These are phyloP conservation scores for Shiraia bambusicola DNA, from an alignment of 2,329 filamentous ascomycete genomes.

Conservation along the genomic window DNA sequence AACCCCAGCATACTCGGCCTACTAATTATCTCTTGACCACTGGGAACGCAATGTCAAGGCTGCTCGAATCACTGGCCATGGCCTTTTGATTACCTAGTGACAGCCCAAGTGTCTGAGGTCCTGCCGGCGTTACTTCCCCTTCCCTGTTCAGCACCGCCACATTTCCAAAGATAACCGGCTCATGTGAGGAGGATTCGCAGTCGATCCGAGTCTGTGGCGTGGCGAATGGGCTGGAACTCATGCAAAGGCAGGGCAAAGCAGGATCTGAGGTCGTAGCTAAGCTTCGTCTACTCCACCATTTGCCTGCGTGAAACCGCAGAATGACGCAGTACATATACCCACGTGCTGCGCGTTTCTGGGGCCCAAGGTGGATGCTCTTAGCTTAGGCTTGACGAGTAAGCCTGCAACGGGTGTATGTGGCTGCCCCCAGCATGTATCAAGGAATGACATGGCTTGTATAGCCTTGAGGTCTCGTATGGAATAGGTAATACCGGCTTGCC, in stretches of 20 bases:
- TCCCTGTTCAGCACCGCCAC: constrained; percentile 19
- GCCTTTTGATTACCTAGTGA: constrained; percentile 8
- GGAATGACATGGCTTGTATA: constrained; percentile 8
- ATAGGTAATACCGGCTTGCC: constrained; percentile 8
- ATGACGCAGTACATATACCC: constrained; percentile 33
- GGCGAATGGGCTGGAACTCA: constrained; percentile 5
- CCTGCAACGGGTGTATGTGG: constrained; percentile 15
- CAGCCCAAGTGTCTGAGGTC: constrained; percentile 17
- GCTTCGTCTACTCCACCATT: constrained; percentile 27
- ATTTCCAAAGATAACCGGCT: constrained; percentile 9
- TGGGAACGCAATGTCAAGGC: constrained; percentile 14
- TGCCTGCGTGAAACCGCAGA: constrained; percentile 12
- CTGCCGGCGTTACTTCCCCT: constrained; percentile 8
- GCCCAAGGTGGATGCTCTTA: constrained; percentile 9
- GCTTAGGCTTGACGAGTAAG: constrained; percentile 7
- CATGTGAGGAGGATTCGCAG: constrained; percentile 10
- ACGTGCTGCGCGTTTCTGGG: constrained; percentile 18
- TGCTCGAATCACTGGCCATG: not conserved
- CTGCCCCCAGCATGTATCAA: constrained; percentile 7
- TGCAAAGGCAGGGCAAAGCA: constrained; percentile 17
- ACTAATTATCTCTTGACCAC: constrained; percentile 11
- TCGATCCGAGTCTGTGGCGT: constrained; percentile 3
- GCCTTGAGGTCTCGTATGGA: constrained; percentile 2
- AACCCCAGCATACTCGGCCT: constrained; percentile 2
- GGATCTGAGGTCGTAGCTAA: constrained; percentile 25